These are phyloP conservation scores for Aspergillus sp. DNA, from an alignment of 2,329 filamentous ascomycete genomes.

Conservation along the genomic window DNA sequence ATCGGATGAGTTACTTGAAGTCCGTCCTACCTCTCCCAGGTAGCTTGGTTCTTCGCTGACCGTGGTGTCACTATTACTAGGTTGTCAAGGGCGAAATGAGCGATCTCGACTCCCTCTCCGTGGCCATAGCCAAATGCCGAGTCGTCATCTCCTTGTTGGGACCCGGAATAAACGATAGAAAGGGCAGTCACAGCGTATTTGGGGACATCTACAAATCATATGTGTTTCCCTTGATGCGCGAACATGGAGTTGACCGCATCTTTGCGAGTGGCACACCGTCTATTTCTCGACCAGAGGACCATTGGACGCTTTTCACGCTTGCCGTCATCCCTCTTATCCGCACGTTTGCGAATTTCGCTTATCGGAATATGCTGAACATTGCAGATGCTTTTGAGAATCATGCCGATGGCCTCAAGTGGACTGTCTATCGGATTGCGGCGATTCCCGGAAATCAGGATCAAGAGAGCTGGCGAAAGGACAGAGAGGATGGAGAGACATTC, in stretches of 20 bases:
- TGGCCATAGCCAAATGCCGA: not conserved
- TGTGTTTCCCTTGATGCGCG: slow-evolving; percentile 3
- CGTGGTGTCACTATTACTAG: not conserved
- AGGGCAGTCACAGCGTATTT: not conserved
- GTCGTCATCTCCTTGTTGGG: slow-evolving; percentile 2
- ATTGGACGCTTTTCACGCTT: not conserved
- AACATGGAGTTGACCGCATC: not conserved
- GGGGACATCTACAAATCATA: not conserved
- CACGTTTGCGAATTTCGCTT: not conserved
- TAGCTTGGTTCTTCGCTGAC: not conserved
- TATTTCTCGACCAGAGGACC: not conserved
- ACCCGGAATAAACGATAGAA: not conserved
- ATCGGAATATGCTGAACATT: not conserved
- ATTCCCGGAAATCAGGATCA: not conserved
- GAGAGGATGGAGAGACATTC: slow-evolving; percentile 2
- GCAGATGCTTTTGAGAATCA: not conserved
- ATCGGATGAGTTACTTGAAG: not conserved
- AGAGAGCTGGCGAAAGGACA: not conserved
- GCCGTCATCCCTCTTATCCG: not conserved
- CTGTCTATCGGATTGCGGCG: not conserved
- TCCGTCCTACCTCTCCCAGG: not conserved
- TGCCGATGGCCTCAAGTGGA: slow-evolving; percentile 1
- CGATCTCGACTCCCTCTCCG: not conserved
- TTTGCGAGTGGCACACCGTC: not conserved
- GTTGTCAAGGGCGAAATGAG: slow-evolving; percentile 2